A percentile compares a stretch with the other conserved stretches of the same genome.
Conservation (phyloP, 371 early-diverging fungal species). For the Mucor racemosus region DNA sequence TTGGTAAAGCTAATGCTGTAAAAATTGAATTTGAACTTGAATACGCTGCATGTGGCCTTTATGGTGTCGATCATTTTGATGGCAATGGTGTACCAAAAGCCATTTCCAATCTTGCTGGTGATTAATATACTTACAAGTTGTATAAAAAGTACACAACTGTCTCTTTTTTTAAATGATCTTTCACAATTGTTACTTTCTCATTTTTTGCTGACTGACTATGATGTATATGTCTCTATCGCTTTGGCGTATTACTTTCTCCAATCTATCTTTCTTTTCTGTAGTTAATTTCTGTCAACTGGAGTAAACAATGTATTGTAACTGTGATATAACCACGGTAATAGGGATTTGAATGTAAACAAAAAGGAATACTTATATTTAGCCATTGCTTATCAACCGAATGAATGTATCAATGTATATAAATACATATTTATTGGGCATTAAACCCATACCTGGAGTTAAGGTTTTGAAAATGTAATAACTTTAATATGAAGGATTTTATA, state of each 20-base stretch:
- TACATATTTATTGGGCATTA: too few species aligned
- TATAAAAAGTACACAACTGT: slow-evolving; percentile 24
- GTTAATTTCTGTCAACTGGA: too few species aligned
- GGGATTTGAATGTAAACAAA: too few species aligned
- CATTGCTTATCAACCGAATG: too few species aligned
- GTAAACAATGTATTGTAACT: too few species aligned
- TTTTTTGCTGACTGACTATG: neutral
- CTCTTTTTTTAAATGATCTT: slow-evolving; percentile 12
- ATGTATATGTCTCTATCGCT: neutral
- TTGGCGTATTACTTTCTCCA: neutral
- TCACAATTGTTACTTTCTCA: too few species aligned
- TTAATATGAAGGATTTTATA: too few species aligned
- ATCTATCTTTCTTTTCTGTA: neutral
- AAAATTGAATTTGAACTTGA: slow-evolving; percentile 43
- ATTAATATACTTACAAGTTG: slow-evolving; percentile 10
- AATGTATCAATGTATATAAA: too few species aligned
- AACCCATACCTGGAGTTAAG: too few species aligned
- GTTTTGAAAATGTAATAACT: too few species aligned
- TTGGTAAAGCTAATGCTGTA: slow-evolving; percentile 35
- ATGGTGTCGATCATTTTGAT: slow-evolving; percentile 42
- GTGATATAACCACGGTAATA: too few species aligned
- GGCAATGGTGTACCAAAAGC: slow-evolving; percentile 26
- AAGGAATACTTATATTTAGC: too few species aligned
- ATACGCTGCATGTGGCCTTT: slow-evolving; percentile 49
- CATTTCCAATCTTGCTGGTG: slow-evolving; percentile 5